These are phyloP conservation scores for Phyllosticta ampelicida DNA, from an alignment of 2,329 filamentous ascomycete species.

Conservation along the genomic window DNA sequence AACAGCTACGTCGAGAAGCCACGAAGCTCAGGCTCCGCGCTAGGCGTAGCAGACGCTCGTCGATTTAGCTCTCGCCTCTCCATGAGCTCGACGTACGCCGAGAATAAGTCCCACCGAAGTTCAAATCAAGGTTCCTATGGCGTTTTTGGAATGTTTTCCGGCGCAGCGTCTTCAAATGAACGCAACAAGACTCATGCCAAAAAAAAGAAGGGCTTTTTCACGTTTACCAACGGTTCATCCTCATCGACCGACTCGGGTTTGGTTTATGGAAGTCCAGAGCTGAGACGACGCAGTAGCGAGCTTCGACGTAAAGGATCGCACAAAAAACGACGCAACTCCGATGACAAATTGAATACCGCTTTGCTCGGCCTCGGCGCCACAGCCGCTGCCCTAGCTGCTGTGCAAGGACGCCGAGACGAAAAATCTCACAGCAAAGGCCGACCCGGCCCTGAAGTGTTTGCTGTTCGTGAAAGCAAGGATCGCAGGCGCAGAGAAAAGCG, in stretches of 20 bases:
- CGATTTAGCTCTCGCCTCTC: constrained; percentile 1
- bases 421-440: constrained; percentile 16
- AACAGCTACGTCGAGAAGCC: constrained; percentile 23
- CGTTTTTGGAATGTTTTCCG: constrained; percentile 47
- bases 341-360: constrained; percentile 37
- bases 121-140: constrained; percentile 13
- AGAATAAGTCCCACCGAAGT: constrained; percentile 17
- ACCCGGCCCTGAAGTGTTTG: constrained; percentile 22
- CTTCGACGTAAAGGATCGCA: constrained; percentile 18
- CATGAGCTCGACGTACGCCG: background rate
- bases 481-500: constrained; percentile 13
- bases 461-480: constrained; percentile 23
- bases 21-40: constrained; percentile 12
- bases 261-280: constrained; percentile 30
- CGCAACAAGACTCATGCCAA: constrained; percentile 23
- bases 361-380: constrained; percentile 38
- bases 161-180: constrained; percentile 28
- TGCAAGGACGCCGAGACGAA: constrained; percentile 22
- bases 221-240: constrained; percentile 36
- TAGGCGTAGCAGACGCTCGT: constrained; percentile 3
- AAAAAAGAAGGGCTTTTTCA: constrained; percentile 38
- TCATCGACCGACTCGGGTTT: constrained; percentile 37
- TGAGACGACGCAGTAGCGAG: constrained; percentile 8
- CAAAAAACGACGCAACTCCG: constrained; percentile 28
- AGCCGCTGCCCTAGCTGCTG: constrained; percentile 37